Evolutionary conservation across 208 protist genomes (phyloP), one percentile per base, ranked within the genome.

Genomic region (Trypanosoma platydactyli): DNA sequence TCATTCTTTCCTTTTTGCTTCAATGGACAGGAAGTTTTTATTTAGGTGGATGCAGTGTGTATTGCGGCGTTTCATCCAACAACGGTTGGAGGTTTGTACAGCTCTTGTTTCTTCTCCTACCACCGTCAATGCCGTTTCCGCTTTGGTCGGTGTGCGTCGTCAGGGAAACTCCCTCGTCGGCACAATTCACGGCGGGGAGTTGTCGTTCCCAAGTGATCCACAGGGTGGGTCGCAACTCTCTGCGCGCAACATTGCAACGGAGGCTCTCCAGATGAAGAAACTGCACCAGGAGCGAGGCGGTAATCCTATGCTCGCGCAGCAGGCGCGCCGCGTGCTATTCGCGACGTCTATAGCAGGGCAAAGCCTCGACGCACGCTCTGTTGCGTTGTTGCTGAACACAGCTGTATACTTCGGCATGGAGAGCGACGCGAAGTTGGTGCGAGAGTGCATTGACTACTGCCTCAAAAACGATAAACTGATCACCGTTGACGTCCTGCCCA

Each of bases 321-420:
- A 96, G 71, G 91, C 91, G 1, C 83, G 91, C 42, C 88, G 91
- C 29, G 88, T 96, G 5, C 80, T 96, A 15, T 94, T 96, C 59
- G 89, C 86, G 29, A 94, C 91, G n/a, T 87, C 85, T 6, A 94
- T 94, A 56, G 71, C 74, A 3, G 91, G 91, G 18, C 86, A 94
- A 63, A 88, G 83, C 64, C 65, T 94, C 29, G 91, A 96, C 61
- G 86, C 88, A 41, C 88, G 91, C 63, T 83, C 88, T 11, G 88
- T 96, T 4, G 91, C 84, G 5, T 65, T 94, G 52, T 73, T 96
- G 62, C 77, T 96, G 30, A 94, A 94, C 79, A 94, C 91, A 12
- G 91, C 91, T 0, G 89, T 94, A n/a, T 96, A 96, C 78, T 96
- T 96, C 77, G 91, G 91, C 66, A 94, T 96, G 88, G 91, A 94